Evolutionary conservation across 371 early-diverging fungal species (phyloP).

Genomic region (Batkoa obscura): DNA sequence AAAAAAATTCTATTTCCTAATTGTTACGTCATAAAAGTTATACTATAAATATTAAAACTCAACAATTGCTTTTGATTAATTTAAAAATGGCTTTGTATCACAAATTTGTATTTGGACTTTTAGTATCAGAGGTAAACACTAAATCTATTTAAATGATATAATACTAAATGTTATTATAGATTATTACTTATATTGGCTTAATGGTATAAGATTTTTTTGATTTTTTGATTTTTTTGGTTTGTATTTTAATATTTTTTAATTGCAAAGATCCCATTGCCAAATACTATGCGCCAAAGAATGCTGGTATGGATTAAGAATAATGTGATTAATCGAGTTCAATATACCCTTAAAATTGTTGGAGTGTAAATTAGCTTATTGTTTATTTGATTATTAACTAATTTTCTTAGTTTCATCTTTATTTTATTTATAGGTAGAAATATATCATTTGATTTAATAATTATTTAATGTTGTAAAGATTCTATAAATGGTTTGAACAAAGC

Average conservation of each 20-base stretch:
- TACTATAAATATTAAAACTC: no score
- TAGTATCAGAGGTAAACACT: conserved; percentile 21
- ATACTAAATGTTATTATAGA: background rate
- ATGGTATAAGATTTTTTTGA: background rate
- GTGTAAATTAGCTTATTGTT: background rate
- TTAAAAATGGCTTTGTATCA: conserved; percentile 27
- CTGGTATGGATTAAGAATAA: conserved; percentile 5
- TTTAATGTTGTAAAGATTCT: conserved; percentile 24
- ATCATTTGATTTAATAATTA: background rate
- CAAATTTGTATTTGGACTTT: conserved; percentile 17
- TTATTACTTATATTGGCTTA: background rate
- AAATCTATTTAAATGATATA: background rate
- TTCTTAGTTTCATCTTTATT: conserved; percentile 22
- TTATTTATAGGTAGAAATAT: background rate
- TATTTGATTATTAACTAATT: background rate
- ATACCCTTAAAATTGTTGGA: conserved; percentile 28
- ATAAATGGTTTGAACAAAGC: conserved; percentile 43
- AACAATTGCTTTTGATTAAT: no score
- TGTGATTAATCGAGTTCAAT: conserved; percentile 23
- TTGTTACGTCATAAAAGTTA: no score
- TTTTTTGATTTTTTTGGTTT: no score
- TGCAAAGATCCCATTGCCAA: background rate
- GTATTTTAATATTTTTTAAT: background rate
- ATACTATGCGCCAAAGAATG: background rate
- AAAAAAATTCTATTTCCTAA: no score